Evolutionary conservation across 495 filamentous ascomycete genomes (phyloP).

Genomic region (Neurospora terricola): DNA sequence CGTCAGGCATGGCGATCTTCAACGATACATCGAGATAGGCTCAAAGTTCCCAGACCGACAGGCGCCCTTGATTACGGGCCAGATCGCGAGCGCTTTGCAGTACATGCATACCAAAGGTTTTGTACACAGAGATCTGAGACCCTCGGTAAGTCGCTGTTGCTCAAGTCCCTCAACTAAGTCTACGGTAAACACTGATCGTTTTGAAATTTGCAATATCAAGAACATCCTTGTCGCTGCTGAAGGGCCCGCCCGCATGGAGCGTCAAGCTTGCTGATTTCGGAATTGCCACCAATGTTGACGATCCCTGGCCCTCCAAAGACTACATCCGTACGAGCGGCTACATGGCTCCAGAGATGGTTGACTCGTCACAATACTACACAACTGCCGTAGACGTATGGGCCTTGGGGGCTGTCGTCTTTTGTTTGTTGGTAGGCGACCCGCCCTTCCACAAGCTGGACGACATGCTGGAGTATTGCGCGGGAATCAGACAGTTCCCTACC

Average conservation of each 20-base stretch:
- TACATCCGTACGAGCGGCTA: slow-evolving; percentile 7
- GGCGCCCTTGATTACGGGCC: slow-evolving; percentile 23
- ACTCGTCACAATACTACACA: neutral
- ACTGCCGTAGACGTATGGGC: slow-evolving; percentile 14
- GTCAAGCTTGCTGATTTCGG: slow-evolving; percentile 47
- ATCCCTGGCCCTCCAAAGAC: neutral
- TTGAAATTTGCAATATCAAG: neutral
- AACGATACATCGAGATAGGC: slow-evolving; percentile 8
- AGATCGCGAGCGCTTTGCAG: slow-evolving; percentile 36
- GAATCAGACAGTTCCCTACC: neutral
- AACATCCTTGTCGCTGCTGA: slow-evolving; percentile 10
- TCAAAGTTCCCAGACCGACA: slow-evolving; percentile 20
- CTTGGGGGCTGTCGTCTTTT: slow-evolving; percentile 6
- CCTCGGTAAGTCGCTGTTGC: slow-evolving; percentile 3
- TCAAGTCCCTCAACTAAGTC: neutral
- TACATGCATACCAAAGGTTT: slow-evolving; percentile 41
- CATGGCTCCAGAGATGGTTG: slow-evolving; percentile 5
- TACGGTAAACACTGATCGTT: neutral
- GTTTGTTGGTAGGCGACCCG: neutral
- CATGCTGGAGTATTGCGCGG: neutral
- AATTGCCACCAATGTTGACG: slow-evolving; percentile 19
- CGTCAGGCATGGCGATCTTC: slow-evolving; percentile 22
- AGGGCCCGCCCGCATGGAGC: slow-evolving; percentile 22
- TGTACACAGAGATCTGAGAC: slow-evolving; percentile 44
- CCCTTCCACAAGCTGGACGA: neutral